These are phyloP conservation scores for Ephemerocybe angulata DNA, from an alignment of 768 basidiomycete species.

Conservation along the genomic window DNA sequence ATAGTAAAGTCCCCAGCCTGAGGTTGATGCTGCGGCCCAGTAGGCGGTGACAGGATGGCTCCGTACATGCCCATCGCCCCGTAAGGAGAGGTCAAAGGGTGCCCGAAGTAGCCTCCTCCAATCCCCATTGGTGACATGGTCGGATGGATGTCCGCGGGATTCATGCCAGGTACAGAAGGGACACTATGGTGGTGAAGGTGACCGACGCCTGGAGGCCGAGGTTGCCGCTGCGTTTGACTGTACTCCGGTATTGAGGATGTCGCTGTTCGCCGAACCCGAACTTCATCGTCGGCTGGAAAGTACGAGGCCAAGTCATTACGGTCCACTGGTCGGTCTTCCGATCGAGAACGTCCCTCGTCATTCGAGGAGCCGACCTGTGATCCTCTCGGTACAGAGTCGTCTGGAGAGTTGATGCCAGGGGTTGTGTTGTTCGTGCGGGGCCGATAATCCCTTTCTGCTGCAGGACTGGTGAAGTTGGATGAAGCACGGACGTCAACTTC, in stretches of 20 bases:
- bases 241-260: neutral
- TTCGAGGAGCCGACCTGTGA: neutral
- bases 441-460: neutral
- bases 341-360: neutral
- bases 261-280: constrained; percentile 4
- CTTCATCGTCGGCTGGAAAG: constrained; percentile 8
- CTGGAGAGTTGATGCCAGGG: neutral
- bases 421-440: neutral
- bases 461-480: neutral
- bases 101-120: neutral
- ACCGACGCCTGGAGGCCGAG: neutral
- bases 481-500: neutral
- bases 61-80: neutral
- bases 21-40: neutral
- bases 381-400: neutral
- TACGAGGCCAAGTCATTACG: constrained; percentile 6
- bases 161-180: neutral
- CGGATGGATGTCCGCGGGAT: neutral
- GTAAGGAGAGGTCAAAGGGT: neutral
- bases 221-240: neutral
- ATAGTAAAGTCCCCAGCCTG: constrained; percentile 1
- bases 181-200: constrained; percentile 9
- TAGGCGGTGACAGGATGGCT: neutral
- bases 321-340: neutral
- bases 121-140: neutral